These are phyloP conservation scores for Crithidia fasciculata DNA, from an alignment of 208 protist species.

Conservation along the genomic window DNA sequence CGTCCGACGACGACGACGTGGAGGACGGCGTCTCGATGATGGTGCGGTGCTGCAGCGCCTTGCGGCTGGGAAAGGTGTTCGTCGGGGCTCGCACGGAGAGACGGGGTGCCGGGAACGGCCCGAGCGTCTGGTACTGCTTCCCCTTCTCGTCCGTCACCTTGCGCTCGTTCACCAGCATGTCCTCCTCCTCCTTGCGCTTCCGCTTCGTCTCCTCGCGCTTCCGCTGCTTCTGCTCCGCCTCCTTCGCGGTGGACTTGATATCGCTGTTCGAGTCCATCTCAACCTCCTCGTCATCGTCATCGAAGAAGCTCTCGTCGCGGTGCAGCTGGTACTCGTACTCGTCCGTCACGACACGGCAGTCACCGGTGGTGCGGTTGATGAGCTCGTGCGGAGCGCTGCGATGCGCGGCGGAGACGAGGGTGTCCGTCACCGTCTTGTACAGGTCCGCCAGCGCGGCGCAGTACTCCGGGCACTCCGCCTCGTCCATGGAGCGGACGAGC, in stretches of 20 bases:
- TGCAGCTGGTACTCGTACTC: slow-evolving; percentile 86
- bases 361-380: slow-evolving; percentile 73
- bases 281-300: slow-evolving; percentile 75
- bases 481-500: slow-evolving; percentile 67
- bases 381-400: slow-evolving; percentile 82
- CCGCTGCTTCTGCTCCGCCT: slow-evolving; percentile 65
- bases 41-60: slow-evolving; percentile 83
- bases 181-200: slow-evolving; percentile 85
- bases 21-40: slow-evolving; percentile 63
- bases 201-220: slow-evolving; percentile 78
- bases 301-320: slow-evolving; percentile 71
- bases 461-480: slow-evolving; percentile 71
- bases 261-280: slow-evolving; percentile 67
- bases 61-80: slow-evolving; percentile 84
- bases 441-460: slow-evolving; percentile 65
- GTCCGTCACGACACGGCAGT: slow-evolving; percentile 80
- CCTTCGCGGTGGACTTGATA: slow-evolving; percentile 56
- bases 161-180: slow-evolving; percentile 86
- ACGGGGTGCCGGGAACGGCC: slow-evolving; percentile 74
- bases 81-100: slow-evolving; percentile 73
- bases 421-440: slow-evolving; percentile 87
- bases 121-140: slow-evolving; percentile 68
- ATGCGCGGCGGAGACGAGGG: slow-evolving; percentile 77
- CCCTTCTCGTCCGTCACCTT: slow-evolving; percentile 89
- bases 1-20: slow-evolving; percentile 67